Percentiles rank a stretch among this genome's conserved stretches.
Conservation (phyloP, 306 rosid species). For the Cyamopsis tetragonoloba region DNA sequence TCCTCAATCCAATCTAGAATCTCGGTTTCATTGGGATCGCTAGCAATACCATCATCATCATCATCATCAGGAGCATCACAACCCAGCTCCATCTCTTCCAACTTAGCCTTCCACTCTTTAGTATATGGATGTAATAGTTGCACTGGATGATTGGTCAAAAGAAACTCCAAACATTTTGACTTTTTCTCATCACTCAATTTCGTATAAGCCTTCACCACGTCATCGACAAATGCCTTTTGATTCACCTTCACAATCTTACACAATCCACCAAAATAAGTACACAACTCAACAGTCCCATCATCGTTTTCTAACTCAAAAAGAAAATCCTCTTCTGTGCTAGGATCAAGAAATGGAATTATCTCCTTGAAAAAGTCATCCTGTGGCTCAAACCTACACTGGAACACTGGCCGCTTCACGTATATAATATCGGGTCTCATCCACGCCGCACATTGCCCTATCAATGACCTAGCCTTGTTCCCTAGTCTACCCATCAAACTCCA, state of each 20-base stretch:
- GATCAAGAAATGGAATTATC: conserved; percentile 72
- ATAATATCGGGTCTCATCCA: conserved; percentile 92
- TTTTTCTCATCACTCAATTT: conserved; percentile 78
- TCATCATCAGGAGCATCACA: conserved; percentile 94
- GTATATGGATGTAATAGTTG: conserved; percentile 83
- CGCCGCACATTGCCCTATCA: conserved; percentile 75
- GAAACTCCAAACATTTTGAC: conserved; percentile 75
- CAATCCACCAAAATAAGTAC: conserved; percentile 80
- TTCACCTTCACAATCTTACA: conserved; percentile 74
- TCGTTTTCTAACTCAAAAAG: conserved; percentile 61
- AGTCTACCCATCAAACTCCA: conserved; percentile 95
- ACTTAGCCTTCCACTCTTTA: conserved; percentile 90
- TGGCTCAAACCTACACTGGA: conserved; percentile 85
- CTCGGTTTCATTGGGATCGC: conserved; percentile 47
- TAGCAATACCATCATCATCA: conserved; percentile 28
- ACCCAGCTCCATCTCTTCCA: conserved; percentile 92
- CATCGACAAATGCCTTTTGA: conserved; percentile 91
- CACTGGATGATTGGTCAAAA: conserved; percentile 72
- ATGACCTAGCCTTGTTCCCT: conserved; percentile 65
- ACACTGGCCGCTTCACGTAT: conserved; percentile 85
- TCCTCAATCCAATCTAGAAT: conserved; percentile 82
- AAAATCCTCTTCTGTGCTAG: conserved; percentile 57
- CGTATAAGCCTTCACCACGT: conserved; percentile 77
- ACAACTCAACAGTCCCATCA: conserved; percentile 62
- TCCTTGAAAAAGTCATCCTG: conserved; percentile 59